Conservation (phyloP, 2,329 filamentous ascomycete species). For the Ustilaginoidea virens region DNA sequence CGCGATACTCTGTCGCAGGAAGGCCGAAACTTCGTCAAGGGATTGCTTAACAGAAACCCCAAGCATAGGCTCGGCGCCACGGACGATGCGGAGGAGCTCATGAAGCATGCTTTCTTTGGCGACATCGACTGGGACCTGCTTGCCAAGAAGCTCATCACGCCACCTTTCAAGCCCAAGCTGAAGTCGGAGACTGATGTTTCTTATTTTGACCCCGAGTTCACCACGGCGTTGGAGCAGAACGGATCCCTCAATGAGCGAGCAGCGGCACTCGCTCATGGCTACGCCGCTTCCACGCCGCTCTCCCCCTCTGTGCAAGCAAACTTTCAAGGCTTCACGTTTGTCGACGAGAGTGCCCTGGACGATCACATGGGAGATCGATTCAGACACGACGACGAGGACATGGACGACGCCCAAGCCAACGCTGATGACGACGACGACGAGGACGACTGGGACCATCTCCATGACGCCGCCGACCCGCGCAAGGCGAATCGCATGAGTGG, state of each 20-base stretch:
- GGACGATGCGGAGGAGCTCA: constrained; percentile 84
- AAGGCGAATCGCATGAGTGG: constrained; percentile 48
- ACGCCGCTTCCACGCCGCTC: constrained; percentile 78
- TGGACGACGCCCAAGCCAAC: constrained; percentile 50
- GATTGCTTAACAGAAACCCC: constrained; percentile 88
- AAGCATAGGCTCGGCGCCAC: constrained; percentile 87
- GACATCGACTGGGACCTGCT: constrained; percentile 89
- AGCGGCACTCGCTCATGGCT: constrained; percentile 69
- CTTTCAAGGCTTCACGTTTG: constrained; percentile 96
- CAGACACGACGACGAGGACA: constrained; percentile 38
- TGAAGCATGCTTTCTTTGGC: constrained; percentile 83
- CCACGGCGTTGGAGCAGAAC: constrained; percentile 76
- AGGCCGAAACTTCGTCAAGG: constrained; percentile 95
- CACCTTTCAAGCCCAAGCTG: constrained; percentile 94
- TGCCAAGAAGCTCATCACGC: constrained; percentile 79
- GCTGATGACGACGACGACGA: constrained; percentile 26
- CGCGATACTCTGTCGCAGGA: constrained; percentile 88
- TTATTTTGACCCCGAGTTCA: constrained; percentile 98
- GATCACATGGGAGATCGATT: constrained; percentile 53
- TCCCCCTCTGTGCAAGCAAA: constrained; percentile 95
- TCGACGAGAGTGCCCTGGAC: constrained; percentile 92
- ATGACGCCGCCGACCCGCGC: constrained; percentile 36
- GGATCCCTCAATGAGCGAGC: constrained; percentile 84
- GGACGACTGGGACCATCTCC: constrained; percentile 43
- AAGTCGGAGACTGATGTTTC: constrained; percentile 93